These are phyloP conservation scores for Xylariaceae sp. DNA, from an alignment of 2,329 filamentous ascomycete genomes.

Conservation along the genomic window DNA sequence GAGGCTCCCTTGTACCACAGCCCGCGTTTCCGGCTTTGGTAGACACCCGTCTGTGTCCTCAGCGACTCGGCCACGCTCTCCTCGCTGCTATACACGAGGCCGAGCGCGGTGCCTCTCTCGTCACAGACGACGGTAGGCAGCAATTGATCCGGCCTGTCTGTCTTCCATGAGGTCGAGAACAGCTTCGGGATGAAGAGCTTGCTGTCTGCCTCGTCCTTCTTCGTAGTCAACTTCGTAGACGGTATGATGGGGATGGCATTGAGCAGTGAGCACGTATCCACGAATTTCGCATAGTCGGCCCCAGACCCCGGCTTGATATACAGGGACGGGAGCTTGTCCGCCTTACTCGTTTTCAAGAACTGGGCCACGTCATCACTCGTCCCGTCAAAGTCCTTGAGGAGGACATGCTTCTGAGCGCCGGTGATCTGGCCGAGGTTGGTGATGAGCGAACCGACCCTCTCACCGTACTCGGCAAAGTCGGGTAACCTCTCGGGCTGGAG, in stretches of 20 bases:
- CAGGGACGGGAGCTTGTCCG: conserved; percentile 41
- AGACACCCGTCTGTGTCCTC: conserved; percentile 73
- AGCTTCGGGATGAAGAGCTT: conserved; percentile 64
- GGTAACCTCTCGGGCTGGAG: conserved; percentile 65
- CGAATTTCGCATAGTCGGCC: conserved; percentile 40
- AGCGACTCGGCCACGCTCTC: conserved; percentile 86
- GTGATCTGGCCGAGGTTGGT: conserved; percentile 39
- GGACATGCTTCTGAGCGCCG: conserved; percentile 45
- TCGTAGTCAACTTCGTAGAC: conserved; percentile 62
- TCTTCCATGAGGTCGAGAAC: conserved; percentile 68
- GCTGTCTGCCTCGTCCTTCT: conserved; percentile 51
- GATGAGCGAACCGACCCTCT: conserved; percentile 50
- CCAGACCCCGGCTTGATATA: conserved; percentile 48
- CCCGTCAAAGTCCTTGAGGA: conserved; percentile 49
- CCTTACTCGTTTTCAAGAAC: conserved; percentile 41
- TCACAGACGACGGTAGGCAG: conserved; percentile 89
- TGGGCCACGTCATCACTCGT: conserved; percentile 35
- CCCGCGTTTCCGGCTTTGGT: conserved; percentile 91
- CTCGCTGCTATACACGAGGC: conserved; percentile 88
- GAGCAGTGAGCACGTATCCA: conserved; percentile 43
- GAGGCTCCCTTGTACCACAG: conserved; percentile 96
- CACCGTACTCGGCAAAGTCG: conserved; percentile 49
- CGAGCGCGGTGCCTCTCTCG: conserved; percentile 76
- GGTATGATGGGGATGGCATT: conserved; percentile 69
- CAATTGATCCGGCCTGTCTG: conserved; percentile 77